Base-by-base conservation (phyloP, 805 yeast species). In the Priceomyces carsonii region DNA sequence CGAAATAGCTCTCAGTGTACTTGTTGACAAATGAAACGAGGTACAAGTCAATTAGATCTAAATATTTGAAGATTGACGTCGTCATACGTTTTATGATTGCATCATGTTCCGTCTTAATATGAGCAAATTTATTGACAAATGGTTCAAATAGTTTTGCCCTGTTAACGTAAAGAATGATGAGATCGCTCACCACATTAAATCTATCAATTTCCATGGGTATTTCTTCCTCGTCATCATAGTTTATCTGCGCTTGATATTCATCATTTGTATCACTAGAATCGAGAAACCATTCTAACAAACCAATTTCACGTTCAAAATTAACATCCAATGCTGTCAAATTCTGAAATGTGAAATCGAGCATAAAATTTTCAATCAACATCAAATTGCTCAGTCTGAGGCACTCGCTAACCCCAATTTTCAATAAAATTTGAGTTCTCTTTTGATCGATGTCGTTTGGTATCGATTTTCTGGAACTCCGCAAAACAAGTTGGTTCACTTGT, bases 131-230 rank as follows among this genome's bases (percentile, higher is more conserved):
- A 27, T 50, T 57, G 55, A 74, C 59, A 44, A 75, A 75, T 18
- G 77, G 79, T 43, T 74, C 78, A 40, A 72, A 69, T 33, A 75
- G 59, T 38, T 75, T 75, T 17, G 78, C 75, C 35, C 75, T 54
- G 41, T 74, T 75, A 33, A 74, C 70, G 45, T 73, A 67, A n/a
- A 75, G 51, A 18, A 69, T 46, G 25, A 73, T 65, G 43, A 75
- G 55, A 53, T 75, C 80, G 21, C 61, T 53, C 17, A 71, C 45
- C 2, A 75, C 57, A 39, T 66, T 73, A 18, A 59, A 39, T 20
- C 45, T 42, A 24, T 56, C 62, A 13, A 61, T 42, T 10, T 45
- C 43, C 8, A 52, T 39, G 5, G 62, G 55, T 18, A 51, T 39
- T 24, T 44, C 36, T 17, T 48, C 48, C 20, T 39, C 31, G 17